Conservation (phyloP, 2,329 filamentous ascomycete species). For the Botryotinia narcissicola region DNA sequence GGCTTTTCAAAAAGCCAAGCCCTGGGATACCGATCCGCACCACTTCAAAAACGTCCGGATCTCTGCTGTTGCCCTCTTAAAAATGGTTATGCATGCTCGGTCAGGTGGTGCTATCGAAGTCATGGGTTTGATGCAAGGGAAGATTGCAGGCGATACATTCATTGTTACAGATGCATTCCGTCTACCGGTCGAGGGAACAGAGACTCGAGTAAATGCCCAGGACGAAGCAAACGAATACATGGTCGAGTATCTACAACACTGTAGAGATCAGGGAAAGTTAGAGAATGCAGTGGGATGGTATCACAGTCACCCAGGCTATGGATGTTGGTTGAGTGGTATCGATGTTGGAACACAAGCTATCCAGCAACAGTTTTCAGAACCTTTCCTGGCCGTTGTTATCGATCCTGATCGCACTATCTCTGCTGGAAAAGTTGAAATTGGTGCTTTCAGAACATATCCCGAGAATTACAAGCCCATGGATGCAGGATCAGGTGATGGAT, state of each 20-base stretch:
- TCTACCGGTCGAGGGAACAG: conserved; percentile 94
- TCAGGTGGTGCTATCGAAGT: conserved; percentile 88
- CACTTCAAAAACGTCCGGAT: conserved; percentile 95
- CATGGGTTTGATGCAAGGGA: conserved; percentile 98
- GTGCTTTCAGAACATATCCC: conserved; percentile 90
- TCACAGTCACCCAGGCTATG: conserved; percentile 95
- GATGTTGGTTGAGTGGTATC: conserved; percentile 96
- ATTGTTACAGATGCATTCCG: conserved; percentile 93
- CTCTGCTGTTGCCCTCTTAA: conserved; percentile 87
- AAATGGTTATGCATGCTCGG: conserved; percentile 99
- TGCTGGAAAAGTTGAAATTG: conserved; percentile 91
- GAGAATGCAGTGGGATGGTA: conserved; percentile 99
- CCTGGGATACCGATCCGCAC: conserved; percentile 76
- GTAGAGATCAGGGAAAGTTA: conserved; percentile 71
- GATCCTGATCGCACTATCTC: conserved; percentile 95
- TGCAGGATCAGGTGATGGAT: conserved; percentile 52
- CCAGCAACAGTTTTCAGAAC: conserved; percentile 83
- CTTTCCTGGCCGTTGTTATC: conserved; percentile 93
- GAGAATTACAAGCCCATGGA: conserved; percentile 63
- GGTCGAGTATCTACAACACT: conserved; percentile 75
- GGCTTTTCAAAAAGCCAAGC: conserved; percentile 59
- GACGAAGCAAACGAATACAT: conserved; percentile 97
- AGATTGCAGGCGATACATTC: conserved; percentile 79
- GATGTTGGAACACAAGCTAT: conserved; percentile 85
- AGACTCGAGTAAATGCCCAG: conserved; percentile 95